Percentiles rank a stretch among this genome's conserved stretches.
phyloP scores from a whole-genome alignment of 371 early-diverging fungal genomes.

The Nosema granulosis region DNA sequence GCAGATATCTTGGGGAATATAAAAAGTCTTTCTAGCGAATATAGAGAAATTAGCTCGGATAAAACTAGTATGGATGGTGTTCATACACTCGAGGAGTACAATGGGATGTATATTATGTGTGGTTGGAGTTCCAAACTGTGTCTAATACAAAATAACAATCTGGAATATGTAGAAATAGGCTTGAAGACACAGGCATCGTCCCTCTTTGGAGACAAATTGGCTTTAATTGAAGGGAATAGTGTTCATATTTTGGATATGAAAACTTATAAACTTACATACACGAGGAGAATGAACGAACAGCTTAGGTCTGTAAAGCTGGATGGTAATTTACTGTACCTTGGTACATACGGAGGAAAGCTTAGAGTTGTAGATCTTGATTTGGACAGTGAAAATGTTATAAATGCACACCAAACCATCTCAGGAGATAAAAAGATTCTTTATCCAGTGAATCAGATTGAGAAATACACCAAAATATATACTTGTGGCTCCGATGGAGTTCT shows the following conservation, averaged over 20 bases:
- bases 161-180: background rate
- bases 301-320: conserved; percentile 10
- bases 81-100: background rate
- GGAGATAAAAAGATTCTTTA: conserved; percentile 27
- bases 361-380: conserved; percentile 13
- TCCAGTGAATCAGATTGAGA: conserved; percentile 28
- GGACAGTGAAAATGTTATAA: conserved; percentile 9
- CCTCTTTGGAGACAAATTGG: background rate
- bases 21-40: no score
- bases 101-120: background rate
- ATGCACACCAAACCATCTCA: conserved; percentile 23
- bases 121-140: background rate
- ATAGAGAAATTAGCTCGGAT: no score
- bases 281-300: background rate
- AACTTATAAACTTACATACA: background rate
- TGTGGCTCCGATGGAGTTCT: conserved; percentile 34
- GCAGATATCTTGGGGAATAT: no score
- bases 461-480: conserved; percentile 9
- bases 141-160: no score
- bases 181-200: background rate
- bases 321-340: conserved; percentile 10
- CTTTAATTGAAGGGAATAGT: background rate
- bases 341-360: conserved; percentile 17
- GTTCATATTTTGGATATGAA: conserved; percentile 8
- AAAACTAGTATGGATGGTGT: background rate